Evolutionary conservation across 768 basidiomycete genomes (phyloP), one percentile per base, ranked within the genome.

Genomic region (Pulveroboletus sp.): DNA sequence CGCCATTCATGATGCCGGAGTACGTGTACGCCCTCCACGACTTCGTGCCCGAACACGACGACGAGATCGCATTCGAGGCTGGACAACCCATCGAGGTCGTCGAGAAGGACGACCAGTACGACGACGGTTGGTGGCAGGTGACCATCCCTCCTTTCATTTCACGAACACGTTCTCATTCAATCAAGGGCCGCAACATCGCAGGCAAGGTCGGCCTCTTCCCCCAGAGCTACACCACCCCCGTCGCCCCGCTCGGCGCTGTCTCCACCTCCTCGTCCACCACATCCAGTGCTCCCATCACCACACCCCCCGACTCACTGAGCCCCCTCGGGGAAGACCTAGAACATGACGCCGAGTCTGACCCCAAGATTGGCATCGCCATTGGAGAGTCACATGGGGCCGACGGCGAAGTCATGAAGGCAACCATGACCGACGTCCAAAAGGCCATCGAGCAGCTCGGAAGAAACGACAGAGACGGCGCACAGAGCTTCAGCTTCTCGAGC

Each of bases 91-190:
- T 98, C 58, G 85, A 90, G 62, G 83, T 99, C 24, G 49, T 97
- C 35, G 95, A 98, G 73, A 90, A 82, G 71, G 96, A 98, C 63
- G 96, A 98, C 56, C 70, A 81, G 49, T 98, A 89, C 64, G 81
- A 81, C 17, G 96, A 99, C 68, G 96, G 95, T 16, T 98, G 96
- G 96, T 98, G 92, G 92, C 78, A 82, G 77, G 85, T 85, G 34
- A 54, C 29, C 30, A 13, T 3, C 20, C 16, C 0, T 11, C 32
- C 38, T 37, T 50, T 59, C 54, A 59, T 49, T 51, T 47, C 26
- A 48, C 27, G 37, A 45, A 48, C 46, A 39, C 42, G 4, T 37
- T 20, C 38, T 39, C 32, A 32, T 20, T 13, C 35, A 17, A 5
- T 46, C 47, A 54, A 93, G 90, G 93, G 94, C 14, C 83, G 86